phyloP scores from a whole-genome alignment of 495 filamentous ascomycete genomes.

The Aspergillus heteromorphus region DNA sequence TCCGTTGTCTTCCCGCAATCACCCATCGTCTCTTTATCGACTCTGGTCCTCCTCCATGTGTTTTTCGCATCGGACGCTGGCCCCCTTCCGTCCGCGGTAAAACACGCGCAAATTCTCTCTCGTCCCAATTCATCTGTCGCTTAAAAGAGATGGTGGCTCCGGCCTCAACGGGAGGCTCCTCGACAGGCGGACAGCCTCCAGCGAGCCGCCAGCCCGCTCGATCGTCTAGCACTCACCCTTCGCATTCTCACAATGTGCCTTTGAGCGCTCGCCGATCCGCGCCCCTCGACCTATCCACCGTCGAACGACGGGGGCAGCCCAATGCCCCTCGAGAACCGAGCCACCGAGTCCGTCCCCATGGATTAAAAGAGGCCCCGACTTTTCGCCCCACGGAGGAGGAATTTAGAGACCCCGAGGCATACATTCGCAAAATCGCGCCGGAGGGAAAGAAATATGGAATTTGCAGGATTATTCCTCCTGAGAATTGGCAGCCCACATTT shows the following conservation, averaged over 20 bases:
- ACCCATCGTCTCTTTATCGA: slow-evolving; percentile 4
- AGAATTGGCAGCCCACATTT: slow-evolving; percentile 89
- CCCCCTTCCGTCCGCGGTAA: slow-evolving; percentile 24
- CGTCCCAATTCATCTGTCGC: slow-evolving; percentile 16
- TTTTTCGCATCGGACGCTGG: slow-evolving; percentile 27
- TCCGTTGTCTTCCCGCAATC: slow-evolving; percentile 1
- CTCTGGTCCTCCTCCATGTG: slow-evolving; percentile 28
- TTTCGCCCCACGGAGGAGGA: slow-evolving; percentile 89
- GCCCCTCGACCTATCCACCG: slow-evolving; percentile 79
- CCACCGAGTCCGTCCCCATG: slow-evolving; percentile 74
- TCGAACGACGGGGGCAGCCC: slow-evolving; percentile 82
- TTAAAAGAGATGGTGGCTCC: slow-evolving; percentile 46
- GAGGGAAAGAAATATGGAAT: slow-evolving; percentile 85
- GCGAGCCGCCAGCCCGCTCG: slow-evolving; percentile 36
- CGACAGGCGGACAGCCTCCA: slow-evolving; percentile 34
- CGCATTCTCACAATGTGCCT: slow-evolving; percentile 53
- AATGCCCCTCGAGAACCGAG: slow-evolving; percentile 67
- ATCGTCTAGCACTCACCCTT: slow-evolving; percentile 40
- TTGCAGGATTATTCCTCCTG: slow-evolving; percentile 90
- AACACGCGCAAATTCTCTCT: slow-evolving; percentile 18
- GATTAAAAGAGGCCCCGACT: slow-evolving; percentile 83
- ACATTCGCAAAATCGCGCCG: slow-evolving; percentile 81
- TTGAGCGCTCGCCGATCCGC: slow-evolving; percentile 64
- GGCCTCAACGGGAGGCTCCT: slow-evolving; percentile 42
- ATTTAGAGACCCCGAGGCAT: slow-evolving; percentile 88